phyloP scores from a whole-genome alignment of 768 basidiomycete species.

The Termitomyces sp. region DNA sequence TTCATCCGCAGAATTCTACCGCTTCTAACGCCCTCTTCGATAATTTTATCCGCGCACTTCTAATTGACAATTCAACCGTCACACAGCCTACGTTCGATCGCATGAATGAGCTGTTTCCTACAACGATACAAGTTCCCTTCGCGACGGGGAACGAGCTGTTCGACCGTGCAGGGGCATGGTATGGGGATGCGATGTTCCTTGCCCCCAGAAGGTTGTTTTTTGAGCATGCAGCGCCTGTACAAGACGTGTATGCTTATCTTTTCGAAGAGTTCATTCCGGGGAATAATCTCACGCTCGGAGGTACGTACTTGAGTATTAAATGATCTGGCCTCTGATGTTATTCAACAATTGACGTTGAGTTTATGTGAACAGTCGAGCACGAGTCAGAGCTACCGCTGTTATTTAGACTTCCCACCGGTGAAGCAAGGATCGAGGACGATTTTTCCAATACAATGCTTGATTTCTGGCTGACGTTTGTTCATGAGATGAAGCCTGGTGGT shows the following conservation, averaged over 20 bases:
- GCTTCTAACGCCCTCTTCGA: constrained; percentile 40
- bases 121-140: constrained; percentile 37
- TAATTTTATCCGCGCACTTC: constrained; percentile 37
- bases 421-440: constrained; percentile 28
- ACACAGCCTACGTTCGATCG: constrained; percentile 33
- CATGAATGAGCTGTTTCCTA: constrained; percentile 35
- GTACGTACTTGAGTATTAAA: constrained; percentile 21
- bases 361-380: constrained; percentile 34
- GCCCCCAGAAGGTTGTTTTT: constrained; percentile 45
- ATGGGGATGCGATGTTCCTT: constrained; percentile 53
- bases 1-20: constrained; percentile 27
- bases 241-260: constrained; percentile 47
- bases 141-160: constrained; percentile 56
- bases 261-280: constrained; percentile 57
- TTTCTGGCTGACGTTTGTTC: constrained; percentile 52
- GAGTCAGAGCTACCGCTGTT: constrained; percentile 43
- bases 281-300: constrained; percentile 39
- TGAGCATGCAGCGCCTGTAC: constrained; percentile 36
- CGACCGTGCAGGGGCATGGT: constrained; percentile 52
- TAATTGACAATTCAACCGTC: constrained; percentile 49
- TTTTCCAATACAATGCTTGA: constrained; percentile 45
- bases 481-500: constrained; percentile 53
- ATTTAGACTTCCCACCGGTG: constrained; percentile 38
- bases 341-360: not conserved
- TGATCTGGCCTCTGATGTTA: not conserved